These are phyloP conservation scores for Vigna radiata DNA, from an alignment of 306 rosid genomes.

Conservation along the genomic window DNA sequence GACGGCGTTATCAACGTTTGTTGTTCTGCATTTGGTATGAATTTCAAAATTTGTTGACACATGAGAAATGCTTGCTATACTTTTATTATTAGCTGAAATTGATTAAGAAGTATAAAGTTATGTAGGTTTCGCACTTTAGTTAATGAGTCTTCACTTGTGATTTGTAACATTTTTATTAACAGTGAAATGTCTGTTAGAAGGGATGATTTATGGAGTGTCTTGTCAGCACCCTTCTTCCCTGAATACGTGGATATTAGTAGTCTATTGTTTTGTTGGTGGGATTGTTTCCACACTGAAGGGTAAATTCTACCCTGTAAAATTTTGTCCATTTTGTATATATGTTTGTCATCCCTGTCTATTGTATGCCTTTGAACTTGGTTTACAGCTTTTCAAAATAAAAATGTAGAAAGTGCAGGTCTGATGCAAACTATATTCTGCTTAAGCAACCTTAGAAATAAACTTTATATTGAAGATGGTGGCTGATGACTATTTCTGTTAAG, in stretches of 20 bases:
- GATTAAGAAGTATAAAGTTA: background rate
- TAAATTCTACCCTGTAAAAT: constrained; percentile 16
- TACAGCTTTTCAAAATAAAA: background rate
- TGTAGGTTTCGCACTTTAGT: background rate
- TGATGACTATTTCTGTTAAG: background rate
- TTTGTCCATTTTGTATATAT: constrained; percentile 24
- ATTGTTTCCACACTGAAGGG: background rate
- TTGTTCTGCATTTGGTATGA: constrained; percentile 1
- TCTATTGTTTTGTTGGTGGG: background rate
- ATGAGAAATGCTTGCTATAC: background rate
- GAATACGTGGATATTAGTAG: constrained; percentile 2
- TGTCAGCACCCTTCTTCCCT: background rate
- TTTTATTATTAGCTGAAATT: too few species aligned
- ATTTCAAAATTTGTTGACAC: background rate
- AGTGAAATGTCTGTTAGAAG: background rate
- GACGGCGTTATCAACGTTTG: background rate
- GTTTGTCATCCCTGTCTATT: background rate
- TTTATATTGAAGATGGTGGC: background rate
- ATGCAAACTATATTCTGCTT: constrained; percentile 28
- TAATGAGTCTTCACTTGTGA: background rate
- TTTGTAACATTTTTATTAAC: background rate
- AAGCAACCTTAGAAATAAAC: background rate
- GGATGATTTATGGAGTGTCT: background rate
- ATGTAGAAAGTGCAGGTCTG: background rate
- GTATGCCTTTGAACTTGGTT: constrained; percentile 18